These are phyloP conservation scores for Coemansia guatemalensis DNA, from an alignment of 192 early-diverging fungal species.

Conservation along the genomic window DNA sequence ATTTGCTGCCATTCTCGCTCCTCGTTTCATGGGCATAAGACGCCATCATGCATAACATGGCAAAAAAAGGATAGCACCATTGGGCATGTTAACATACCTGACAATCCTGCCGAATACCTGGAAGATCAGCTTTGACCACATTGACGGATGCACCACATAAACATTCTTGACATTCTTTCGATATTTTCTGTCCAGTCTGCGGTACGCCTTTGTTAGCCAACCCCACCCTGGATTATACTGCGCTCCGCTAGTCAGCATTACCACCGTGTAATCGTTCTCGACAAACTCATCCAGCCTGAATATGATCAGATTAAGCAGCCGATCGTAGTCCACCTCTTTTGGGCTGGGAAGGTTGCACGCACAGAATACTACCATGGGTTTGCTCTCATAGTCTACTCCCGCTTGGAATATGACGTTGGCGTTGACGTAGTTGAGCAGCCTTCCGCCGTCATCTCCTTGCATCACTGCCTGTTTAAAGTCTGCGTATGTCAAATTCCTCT, in stretches of 20 bases:
- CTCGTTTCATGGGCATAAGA: no score
- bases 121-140: slow-evolving; percentile 57
- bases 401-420: slow-evolving; percentile 47
- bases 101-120: slow-evolving; percentile 40
- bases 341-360: slow-evolving; percentile 82
- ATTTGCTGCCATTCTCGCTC: no score
- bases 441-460: slow-evolving; percentile 47
- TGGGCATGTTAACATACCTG: slow-evolving; percentile 26
- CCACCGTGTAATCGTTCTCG: slow-evolving; percentile 85
- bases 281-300: slow-evolving; percentile 76
- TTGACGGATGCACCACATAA: slow-evolving; percentile 86
- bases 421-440: slow-evolving; percentile 45
- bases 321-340: slow-evolving; percentile 70
- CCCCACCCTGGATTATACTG: slow-evolving; percentile 72
- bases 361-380: slow-evolving; percentile 80
- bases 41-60: not conserved
- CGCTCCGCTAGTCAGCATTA: slow-evolving; percentile 78
- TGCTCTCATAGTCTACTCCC: slow-evolving; percentile 81
- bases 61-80: not conserved
- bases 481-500: slow-evolving; percentile 19
- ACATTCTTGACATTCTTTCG: slow-evolving; percentile 92
- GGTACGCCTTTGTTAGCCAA: slow-evolving; percentile 83
- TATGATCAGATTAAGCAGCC: slow-evolving; percentile 65
- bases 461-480: slow-evolving; percentile 35
- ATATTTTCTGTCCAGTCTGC: slow-evolving; percentile 74